Evolutionary conservation across 352 stramenopile genomes (phyloP).

Genomic region (Phytophthora fragariaefolia): DNA sequence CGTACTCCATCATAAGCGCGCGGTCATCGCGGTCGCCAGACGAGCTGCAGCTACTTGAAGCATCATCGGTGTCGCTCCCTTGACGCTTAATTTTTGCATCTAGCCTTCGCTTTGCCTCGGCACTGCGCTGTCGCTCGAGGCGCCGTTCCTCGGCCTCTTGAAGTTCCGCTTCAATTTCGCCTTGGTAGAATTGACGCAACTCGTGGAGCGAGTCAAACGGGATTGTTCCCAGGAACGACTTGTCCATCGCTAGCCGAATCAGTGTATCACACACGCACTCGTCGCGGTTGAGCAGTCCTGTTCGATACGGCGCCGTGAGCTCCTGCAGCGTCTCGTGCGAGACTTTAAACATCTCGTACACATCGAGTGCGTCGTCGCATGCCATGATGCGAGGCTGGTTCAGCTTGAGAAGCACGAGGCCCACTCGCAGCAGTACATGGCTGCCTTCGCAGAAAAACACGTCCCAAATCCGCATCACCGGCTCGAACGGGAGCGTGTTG

Average conservation of each 20-base stretch:
- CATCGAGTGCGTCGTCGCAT: conserved; percentile 77
- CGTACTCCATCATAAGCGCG: conserved; percentile 67
- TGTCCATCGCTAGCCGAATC: conserved; percentile 81
- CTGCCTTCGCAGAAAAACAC: conserved; percentile 91
- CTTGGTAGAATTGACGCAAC: conserved; percentile 65
- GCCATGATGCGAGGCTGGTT: conserved; percentile 71
- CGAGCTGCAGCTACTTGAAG: conserved; percentile 32
- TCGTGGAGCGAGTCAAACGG: conserved; percentile 80
- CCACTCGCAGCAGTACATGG: conserved; percentile 88
- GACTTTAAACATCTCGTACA: conserved; percentile 88
- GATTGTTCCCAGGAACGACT: conserved; percentile 78
- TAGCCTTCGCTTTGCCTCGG: conserved; percentile 1
- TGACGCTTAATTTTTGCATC: not conserved
- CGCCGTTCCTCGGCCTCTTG: conserved; percentile 44
- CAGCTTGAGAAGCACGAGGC: conserved; percentile 87
- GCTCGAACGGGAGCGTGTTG: conserved; percentile 91
- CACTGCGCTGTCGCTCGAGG: conserved; percentile 29
- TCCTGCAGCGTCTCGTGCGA: conserved; percentile 64
- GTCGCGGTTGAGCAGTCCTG: conserved; percentile 74
- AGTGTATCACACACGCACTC: conserved; percentile 87
- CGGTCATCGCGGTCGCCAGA: conserved; percentile 34
- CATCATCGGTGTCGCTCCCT: conserved; percentile 30
- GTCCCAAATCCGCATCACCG: conserved; percentile 91
- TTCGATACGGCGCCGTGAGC: conserved; percentile 63
- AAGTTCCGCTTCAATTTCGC: conserved; percentile 67